These are phyloP conservation scores for Alternaria viburni DNA, from an alignment of 2,329 filamentous ascomycete genomes.

Conservation along the genomic window DNA sequence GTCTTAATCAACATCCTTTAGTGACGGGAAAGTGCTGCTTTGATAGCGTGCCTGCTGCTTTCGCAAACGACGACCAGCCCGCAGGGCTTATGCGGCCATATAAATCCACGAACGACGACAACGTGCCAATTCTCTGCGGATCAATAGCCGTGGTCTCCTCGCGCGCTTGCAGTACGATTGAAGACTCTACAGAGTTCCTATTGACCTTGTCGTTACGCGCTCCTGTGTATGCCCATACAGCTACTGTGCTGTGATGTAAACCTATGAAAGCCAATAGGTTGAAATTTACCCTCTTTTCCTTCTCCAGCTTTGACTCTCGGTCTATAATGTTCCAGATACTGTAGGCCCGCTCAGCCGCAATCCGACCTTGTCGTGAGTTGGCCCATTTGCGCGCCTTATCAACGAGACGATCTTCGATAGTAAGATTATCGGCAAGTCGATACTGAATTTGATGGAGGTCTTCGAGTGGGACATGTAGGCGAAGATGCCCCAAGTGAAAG, in stretches of 20 bases:
- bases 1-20: not conserved
- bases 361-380: not conserved
- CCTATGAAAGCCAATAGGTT: slow-evolving; percentile 1
- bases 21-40: not conserved
- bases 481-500: not conserved
- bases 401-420: not conserved
- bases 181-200: not conserved
- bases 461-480: not conserved
- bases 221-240: slow-evolving; percentile 1
- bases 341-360: not conserved
- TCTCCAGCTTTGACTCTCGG: not conserved
- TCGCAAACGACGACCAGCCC: not conserved
- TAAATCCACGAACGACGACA: not conserved
- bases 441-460: slow-evolving; percentile 6
- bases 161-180: not conserved
- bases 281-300: not conserved
- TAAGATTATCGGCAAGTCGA: not conserved
- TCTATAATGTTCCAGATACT: not conserved
- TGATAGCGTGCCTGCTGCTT: not conserved
- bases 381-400: not conserved
- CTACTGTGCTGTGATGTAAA: not conserved
- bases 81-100: not conserved
- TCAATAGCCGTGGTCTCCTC: not conserved
- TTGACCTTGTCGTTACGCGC: not conserved
- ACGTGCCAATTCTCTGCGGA: not conserved